These are phyloP conservation scores for grape (Vitis vinifera) DNA, from an alignment of 164 flowering plant genomes.

Conservation along the genomic window DNA sequence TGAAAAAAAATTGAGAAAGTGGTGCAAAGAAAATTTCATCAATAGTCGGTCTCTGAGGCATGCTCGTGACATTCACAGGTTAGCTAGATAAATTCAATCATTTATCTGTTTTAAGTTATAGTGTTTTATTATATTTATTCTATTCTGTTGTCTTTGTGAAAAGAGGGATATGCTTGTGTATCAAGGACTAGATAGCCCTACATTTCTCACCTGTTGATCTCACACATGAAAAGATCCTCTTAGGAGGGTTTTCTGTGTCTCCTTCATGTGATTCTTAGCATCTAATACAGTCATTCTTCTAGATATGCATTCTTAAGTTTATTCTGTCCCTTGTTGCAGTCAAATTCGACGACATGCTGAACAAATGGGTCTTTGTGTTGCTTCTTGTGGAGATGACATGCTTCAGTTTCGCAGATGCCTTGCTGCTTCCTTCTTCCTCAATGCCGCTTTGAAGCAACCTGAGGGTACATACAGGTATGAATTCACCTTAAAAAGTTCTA, in stretches of 20 bases:
- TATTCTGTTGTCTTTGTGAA: not conserved
- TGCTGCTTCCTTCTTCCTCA: constrained; percentile 89
- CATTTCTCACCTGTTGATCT: not conserved
- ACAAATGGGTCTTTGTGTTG: constrained; percentile 70
- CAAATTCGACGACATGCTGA: constrained; percentile 74
- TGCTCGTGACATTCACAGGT: constrained; percentile 93
- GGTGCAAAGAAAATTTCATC: constrained; percentile 92
- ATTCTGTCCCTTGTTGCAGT: constrained; percentile 41
- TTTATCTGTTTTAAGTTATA: too few relatives aligned
- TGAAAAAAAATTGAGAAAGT: constrained; percentile 65
- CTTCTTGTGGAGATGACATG: constrained; percentile 91
- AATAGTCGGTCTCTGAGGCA: constrained; percentile 79
- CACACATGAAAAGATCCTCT: not conserved
- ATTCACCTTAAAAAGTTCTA: not conserved
- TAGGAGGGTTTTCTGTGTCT: not conserved
- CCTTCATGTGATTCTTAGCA: not conserved
- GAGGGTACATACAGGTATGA: constrained; percentile 84
- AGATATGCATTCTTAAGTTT: not conserved
- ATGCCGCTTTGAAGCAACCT: constrained; percentile 82
- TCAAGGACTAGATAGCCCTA: not conserved
- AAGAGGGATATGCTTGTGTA: too few relatives aligned
- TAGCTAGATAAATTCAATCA: constrained; percentile 1
- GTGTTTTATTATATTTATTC: not conserved
- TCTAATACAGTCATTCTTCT: not conserved
- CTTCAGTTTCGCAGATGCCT: constrained; percentile 83